Evolutionary conservation across 768 basidiomycete genomes (phyloP).

Genomic region (Hericium erinaceus): DNA sequence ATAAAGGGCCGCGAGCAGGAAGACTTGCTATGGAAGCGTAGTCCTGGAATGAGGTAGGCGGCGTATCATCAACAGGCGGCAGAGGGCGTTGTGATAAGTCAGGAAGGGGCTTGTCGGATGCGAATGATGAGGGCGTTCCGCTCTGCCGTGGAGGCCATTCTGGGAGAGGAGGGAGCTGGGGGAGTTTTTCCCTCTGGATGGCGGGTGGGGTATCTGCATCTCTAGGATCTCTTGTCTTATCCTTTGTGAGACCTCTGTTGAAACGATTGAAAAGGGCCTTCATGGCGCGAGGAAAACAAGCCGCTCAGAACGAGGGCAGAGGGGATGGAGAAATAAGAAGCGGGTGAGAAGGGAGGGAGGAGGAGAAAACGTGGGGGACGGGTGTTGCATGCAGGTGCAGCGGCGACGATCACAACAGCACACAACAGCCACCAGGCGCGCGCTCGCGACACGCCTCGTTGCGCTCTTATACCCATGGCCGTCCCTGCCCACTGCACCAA

Average conservation of each 20-base stretch:
- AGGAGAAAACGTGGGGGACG: constrained; percentile 1
- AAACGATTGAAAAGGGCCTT: constrained; percentile 78
- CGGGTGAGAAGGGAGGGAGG: constrained; percentile 14
- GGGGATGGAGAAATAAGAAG: constrained; percentile 9
- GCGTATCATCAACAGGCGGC: constrained; percentile 37
- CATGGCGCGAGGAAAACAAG: constrained; percentile 34
- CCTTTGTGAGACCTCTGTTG: constrained; percentile 54
- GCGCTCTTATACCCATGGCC: constrained; percentile 17
- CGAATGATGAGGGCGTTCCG: constrained; percentile 27
- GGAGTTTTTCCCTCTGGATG: constrained; percentile 49
- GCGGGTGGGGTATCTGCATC: constrained; percentile 22
- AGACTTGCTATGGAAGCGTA: constrained; percentile 11
- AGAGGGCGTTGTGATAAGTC: constrained; percentile 46
- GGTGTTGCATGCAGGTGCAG: constrained; percentile 1
- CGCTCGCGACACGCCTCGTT: background rate
- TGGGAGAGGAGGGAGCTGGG: constrained; percentile 48
- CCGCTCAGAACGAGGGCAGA: constrained; percentile 6
- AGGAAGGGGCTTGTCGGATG: constrained; percentile 63
- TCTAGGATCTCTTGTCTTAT: constrained; percentile 44
- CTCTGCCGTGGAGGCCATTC: constrained; percentile 50
- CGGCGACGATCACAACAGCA: background rate
- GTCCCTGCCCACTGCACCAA: constrained; percentile 59
- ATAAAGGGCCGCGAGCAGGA: constrained; percentile 16
- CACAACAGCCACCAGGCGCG: constrained; percentile 2
- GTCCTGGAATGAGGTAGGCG: constrained; percentile 24